Conservation (phyloP, 257 asterid species). For the Solanum pimpinellifolium region DNA sequence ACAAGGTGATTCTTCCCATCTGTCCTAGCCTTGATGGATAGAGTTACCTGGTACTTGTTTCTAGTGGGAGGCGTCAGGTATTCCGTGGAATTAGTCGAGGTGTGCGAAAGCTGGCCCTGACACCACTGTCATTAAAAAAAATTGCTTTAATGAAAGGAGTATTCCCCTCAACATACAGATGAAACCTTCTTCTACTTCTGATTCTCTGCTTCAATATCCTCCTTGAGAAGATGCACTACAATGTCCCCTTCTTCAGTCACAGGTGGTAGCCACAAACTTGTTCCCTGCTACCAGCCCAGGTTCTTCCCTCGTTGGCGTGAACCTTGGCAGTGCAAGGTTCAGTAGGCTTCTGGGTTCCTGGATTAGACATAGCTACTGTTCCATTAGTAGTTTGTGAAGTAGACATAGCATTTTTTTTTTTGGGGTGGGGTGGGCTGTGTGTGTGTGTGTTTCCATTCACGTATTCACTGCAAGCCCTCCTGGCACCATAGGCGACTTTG, state of each 20-base stretch:
- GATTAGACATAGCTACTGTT: neutral
- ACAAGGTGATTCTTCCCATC: neutral
- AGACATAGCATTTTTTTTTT: neutral
- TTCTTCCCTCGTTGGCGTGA: neutral
- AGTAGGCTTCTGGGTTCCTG: neutral
- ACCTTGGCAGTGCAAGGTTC: neutral
- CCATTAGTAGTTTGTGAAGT: neutral
- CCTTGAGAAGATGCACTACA: neutral
- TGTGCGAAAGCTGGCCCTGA: neutral
- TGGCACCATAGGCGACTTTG: neutral
- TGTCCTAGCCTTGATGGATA: no score
- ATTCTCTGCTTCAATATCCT: neutral
- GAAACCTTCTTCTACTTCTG: neutral
- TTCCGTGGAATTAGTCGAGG: neutral
- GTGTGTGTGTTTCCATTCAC: neutral
- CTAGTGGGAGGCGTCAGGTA: neutral
- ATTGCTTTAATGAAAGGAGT: neutral
- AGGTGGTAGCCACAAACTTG: neutral
- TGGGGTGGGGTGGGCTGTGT: no score
- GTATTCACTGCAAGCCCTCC: neutral
- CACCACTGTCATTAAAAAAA: neutral
- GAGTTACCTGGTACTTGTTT: neutral
- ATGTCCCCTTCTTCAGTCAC: neutral
- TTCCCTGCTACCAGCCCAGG: neutral
- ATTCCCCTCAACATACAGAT: neutral